These are phyloP conservation scores for Tricholoma hemisulphureum DNA, from an alignment of 768 basidiomycete species.

Conservation along the genomic window DNA sequence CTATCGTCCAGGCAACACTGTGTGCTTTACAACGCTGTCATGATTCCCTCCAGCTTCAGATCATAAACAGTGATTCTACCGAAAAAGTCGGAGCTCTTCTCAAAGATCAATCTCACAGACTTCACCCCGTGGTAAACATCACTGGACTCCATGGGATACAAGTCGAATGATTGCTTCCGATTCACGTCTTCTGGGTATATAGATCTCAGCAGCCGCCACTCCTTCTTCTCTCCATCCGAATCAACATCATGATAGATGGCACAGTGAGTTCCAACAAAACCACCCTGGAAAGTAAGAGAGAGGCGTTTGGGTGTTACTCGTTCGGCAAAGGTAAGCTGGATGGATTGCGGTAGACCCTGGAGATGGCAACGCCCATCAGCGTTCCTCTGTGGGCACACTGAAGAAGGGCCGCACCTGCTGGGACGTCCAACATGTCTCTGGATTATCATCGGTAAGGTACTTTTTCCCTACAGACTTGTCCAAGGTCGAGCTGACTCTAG, in stretches of 20 bases:
- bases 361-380: neutral
- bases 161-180: conserved; percentile 63
- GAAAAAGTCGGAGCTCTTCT: conserved; percentile 83
- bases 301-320: conserved; percentile 57
- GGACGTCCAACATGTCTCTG: conserved; percentile 85
- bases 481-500: conserved; percentile 76
- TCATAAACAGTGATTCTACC: conserved; percentile 78
- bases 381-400: neutral
- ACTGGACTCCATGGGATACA: conserved; percentile 30
- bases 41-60: conserved; percentile 41
- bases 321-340: conserved; percentile 60
- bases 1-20: too few relatives aligned
- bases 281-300: conserved; percentile 77
- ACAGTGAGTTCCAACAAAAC: conserved; percentile 76
- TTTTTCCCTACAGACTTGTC: conserved; percentile 75
- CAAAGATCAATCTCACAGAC: conserved; percentile 66
- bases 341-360: conserved; percentile 77
- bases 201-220: conserved; percentile 51
- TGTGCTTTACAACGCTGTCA: too few relatives aligned
- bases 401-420: conserved; percentile 57
- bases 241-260: conserved; percentile 44
- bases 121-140: conserved; percentile 33
- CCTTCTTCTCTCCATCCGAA: conserved; percentile 24
- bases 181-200: conserved; percentile 84
- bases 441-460: conserved; percentile 63